Conservation (phyloP, 495 filamentous ascomycete species). For the Trichoderma reesei region DNA sequence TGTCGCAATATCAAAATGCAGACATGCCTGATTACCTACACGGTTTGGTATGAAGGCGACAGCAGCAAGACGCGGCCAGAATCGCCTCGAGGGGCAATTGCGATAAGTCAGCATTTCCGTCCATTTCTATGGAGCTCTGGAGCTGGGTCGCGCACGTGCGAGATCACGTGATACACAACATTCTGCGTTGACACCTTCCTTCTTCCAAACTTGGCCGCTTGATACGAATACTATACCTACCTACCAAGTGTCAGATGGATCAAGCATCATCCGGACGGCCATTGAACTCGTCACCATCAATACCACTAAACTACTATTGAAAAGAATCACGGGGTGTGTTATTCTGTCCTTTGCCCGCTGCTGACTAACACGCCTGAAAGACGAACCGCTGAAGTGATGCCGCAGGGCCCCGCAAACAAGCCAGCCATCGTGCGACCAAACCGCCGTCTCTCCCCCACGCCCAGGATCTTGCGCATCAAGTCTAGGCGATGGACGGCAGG, state of each 20-base stretch:
- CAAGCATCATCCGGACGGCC: no score
- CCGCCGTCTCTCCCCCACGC: not conserved
- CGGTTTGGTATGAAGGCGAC: not conserved
- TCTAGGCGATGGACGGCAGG: not conserved
- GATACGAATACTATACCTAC: no score
- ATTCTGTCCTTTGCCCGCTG: not conserved
- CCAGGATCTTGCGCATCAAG: not conserved
- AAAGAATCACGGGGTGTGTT: not conserved
- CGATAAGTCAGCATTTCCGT: slow-evolving; percentile 4
- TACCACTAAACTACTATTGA: no score
- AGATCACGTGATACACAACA: not conserved
- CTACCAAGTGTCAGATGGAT: no score
- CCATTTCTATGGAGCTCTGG: not conserved
- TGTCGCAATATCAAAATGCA: not conserved
- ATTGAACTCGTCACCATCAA: no score
- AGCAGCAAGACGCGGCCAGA: slow-evolving; percentile 3
- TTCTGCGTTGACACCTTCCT: not conserved
- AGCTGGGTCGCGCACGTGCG: not conserved
- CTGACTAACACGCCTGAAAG: not conserved
- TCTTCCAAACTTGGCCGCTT: not conserved
- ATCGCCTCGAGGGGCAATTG: slow-evolving; percentile 1
- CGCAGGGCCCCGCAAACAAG: not conserved
- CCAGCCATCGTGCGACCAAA: not conserved
- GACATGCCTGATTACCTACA: not conserved
- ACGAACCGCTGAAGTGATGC: not conserved